Conservation (phyloP, 176 grass and related monocot genomes). For the Hyparrhenia diplandra region DNA sequence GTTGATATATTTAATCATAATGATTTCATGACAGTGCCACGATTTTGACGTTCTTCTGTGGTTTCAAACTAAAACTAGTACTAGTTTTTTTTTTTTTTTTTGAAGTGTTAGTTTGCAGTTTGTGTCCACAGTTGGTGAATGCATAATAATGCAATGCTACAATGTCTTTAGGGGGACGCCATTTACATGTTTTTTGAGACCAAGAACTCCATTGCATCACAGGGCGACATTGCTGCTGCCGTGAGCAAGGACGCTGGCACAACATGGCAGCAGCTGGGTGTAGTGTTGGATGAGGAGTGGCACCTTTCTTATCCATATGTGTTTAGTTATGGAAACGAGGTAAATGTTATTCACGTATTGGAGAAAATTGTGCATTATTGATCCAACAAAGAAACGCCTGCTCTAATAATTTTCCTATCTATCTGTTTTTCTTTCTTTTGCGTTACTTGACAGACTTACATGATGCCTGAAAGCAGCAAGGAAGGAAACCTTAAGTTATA, state of each 20-base stretch:
- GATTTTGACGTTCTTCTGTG: background rate
- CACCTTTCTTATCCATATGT: constrained; percentile 92
- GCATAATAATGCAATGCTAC: background rate
- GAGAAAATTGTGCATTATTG: background rate
- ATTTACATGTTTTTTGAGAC: constrained; percentile 94
- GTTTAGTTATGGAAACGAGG: constrained; percentile 58
- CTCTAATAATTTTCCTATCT: background rate
- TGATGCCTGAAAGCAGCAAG: constrained; percentile 93
- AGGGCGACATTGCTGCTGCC: constrained; percentile 87
- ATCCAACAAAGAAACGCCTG: background rate
- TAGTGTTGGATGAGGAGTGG: constrained; percentile 84
- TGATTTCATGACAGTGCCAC: background rate
- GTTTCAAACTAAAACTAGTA: background rate
- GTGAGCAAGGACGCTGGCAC: constrained; percentile 74
- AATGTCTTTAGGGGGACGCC: constrained; percentile 43
- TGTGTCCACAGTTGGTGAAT: background rate
- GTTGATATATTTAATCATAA: background rate
- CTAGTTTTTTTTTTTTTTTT: too few relatives aligned
- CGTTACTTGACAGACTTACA: constrained; percentile 50
- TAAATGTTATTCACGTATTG: constrained; percentile 5
- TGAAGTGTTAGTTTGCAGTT: background rate
- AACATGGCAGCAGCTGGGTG: constrained; percentile 73
- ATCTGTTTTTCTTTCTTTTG: background rate
- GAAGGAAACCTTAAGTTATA: constrained; percentile 73
- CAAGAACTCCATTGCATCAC: constrained; percentile 58